These are phyloP conservation scores for Kwoniella botswanensis DNA, from an alignment of 768 basidiomycete genomes.

Conservation along the genomic window DNA sequence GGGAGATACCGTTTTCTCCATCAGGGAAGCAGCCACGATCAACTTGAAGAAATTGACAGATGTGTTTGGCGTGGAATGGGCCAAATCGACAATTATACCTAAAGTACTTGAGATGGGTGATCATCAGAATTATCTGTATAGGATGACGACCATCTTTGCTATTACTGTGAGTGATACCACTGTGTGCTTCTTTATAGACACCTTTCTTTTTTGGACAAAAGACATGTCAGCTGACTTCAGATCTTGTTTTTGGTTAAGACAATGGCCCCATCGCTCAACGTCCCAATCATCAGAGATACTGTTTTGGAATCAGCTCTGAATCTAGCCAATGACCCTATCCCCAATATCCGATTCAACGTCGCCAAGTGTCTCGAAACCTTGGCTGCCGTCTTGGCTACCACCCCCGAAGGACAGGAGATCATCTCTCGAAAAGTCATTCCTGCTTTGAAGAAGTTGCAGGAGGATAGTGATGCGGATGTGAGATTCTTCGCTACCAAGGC, in stretches of 20 bases:
- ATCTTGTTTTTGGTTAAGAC: constrained; percentile 64
- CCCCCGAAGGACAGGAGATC: constrained; percentile 73
- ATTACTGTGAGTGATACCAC: constrained; percentile 73
- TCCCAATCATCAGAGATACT: constrained; percentile 75
- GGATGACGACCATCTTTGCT: constrained; percentile 99
- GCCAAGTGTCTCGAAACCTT: constrained; percentile 92
- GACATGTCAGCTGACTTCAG: too few species aligned
- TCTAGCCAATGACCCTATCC: constrained; percentile 87
- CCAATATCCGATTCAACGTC: constrained; percentile 99
- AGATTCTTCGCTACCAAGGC: constrained; percentile 54
- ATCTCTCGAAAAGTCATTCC: constrained; percentile 76
- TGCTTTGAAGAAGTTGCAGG: constrained; percentile 81
- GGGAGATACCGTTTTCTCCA: constrained; percentile 96
- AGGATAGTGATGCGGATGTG: constrained; percentile 92
- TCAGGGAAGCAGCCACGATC: constrained; percentile 95
- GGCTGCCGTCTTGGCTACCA: constrained; percentile 68
- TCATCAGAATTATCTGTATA: constrained; percentile 93
- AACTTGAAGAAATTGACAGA: constrained; percentile 97
- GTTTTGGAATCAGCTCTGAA: constrained; percentile 82
- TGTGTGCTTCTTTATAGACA: too few species aligned
- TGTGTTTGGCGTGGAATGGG: constrained; percentile 99
- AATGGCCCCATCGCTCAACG: constrained; percentile 86
- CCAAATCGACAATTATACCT: constrained; percentile 87
- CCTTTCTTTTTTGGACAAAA: too few species aligned
- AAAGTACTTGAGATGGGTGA: constrained; percentile 97